Evolutionary conservation across 2,329 filamentous ascomycete species (phyloP).

Genomic region (Fusarium haematococcum): DNA sequence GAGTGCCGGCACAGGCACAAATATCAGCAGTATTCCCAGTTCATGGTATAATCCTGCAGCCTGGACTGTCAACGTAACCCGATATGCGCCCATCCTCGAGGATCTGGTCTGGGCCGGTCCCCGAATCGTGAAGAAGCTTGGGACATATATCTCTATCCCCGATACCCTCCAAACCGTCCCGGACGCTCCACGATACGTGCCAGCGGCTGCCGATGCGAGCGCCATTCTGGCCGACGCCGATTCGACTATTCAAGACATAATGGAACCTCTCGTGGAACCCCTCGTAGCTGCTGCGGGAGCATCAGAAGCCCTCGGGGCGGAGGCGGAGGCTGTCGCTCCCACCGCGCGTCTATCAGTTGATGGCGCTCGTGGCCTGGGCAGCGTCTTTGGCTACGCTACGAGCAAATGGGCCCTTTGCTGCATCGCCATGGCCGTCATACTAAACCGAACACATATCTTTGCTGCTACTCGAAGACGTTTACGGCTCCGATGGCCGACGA

Average conservation of each 20-base stretch:
- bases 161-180: slow-evolving; percentile 67
- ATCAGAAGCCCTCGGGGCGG: slow-evolving; percentile 20
- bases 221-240: slow-evolving; percentile 38
- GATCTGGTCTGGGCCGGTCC: slow-evolving; percentile 78
- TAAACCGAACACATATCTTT: slow-evolving; percentile 95
- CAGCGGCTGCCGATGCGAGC: slow-evolving; percentile 34
- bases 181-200: slow-evolving; percentile 52
- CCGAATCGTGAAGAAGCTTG: slow-evolving; percentile 75
- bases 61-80: slow-evolving; percentile 70
- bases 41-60: slow-evolving; percentile 66
- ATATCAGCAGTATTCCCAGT: slow-evolving; percentile 16
- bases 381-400: slow-evolving; percentile 89
- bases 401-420: slow-evolving; percentile 94
- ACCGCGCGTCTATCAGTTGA: slow-evolving; percentile 66
- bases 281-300: slow-evolving; percentile 18
- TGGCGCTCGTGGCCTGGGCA: slow-evolving; percentile 77
- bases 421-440: slow-evolving; percentile 84
- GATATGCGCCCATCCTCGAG: slow-evolving; percentile 72
- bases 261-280: slow-evolving; percentile 45
- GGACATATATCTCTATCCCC: slow-evolving; percentile 70
- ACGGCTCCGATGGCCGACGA: slow-evolving; percentile 78
- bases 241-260: slow-evolving; percentile 45
- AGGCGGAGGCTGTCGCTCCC: slow-evolving; percentile 31
- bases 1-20: slow-evolving; percentile 15
- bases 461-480: slow-evolving; percentile 87